Base-by-base conservation (phyloP, 768 basidiomycete genomes). In the Psilocybe subaeruginosa region DNA sequence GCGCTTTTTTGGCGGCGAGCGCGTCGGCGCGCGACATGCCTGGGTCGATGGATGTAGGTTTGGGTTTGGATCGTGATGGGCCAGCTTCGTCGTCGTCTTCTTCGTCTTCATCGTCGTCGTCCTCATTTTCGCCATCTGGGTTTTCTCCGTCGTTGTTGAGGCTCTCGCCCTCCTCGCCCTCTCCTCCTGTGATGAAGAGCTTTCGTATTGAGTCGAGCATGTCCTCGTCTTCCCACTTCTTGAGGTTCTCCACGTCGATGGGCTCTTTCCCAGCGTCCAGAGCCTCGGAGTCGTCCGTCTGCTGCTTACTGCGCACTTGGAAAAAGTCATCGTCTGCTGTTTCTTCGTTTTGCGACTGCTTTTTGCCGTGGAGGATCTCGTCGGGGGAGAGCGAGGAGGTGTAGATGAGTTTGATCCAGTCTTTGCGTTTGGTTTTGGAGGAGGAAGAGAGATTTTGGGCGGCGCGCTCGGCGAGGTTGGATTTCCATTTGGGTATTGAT, bases 391-490 rank as follows among this genome's bases (percentile, higher is more conserved):
- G 80, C 3, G 81, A 72, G 47, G 83, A 83, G 41, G 81, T 80
- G 73, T 98, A 98, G 55, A 98, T 92, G 49, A 97, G 83, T 54
- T 88, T 88, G 69, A 88, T 93, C 86, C 95, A 92, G 70, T 97
- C 87, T 66, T 84, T 86, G 61, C 82, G 80, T 39, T 79, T 78
- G 8, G 64, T 57, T 39, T 72, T 74, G 5, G 73, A 77, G 1
- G 78, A 73, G 7, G 78, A 76, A 3, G 84, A 81, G 17, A 78
- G 70, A 23, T 23, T 23, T 11, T 77, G 76, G 8, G 77, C 76
- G 6, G 76, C 78, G 48, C 77, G 70, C 48, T 58, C 76, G 0
- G 83, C 77, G 1, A 96, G 78, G 65, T 91, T 82, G 9, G 70
- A 66, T 75, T 95, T 95, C 94, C 94, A 96, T 60, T 77, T 78